phyloP scores from a whole-genome alignment of 768 basidiomycete species.

The Rhodotorula graminis region DNA sequence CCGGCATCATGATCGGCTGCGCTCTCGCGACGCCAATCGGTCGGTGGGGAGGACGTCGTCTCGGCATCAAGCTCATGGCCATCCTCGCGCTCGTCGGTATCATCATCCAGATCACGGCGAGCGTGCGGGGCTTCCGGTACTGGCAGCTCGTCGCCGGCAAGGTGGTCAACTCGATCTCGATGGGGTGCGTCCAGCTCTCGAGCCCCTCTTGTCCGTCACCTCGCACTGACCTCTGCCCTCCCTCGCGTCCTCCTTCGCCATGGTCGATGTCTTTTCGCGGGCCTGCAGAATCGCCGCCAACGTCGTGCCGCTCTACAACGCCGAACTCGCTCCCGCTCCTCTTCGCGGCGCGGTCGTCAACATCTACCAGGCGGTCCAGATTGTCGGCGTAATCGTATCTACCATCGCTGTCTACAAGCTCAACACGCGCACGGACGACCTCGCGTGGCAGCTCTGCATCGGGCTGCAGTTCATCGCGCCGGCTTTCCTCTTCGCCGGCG shows the following conservation, averaged over 20 bases:
- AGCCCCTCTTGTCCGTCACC: no score
- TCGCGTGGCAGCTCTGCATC: conserved; percentile 22
- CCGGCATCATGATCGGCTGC: conserved; percentile 21
- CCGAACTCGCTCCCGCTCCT: conserved; percentile 25
- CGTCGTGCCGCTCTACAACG: conserved; percentile 37
- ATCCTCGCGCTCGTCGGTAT: conserved; percentile 36
- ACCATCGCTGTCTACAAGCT: conserved; percentile 39
- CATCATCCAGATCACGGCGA: conserved; percentile 34
- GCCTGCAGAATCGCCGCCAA: conserved; percentile 28
- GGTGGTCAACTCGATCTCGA: conserved; percentile 1
- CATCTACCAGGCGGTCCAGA: conserved; percentile 39
- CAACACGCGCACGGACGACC: conserved; percentile 4
- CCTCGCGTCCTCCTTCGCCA: no score
- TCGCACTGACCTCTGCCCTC: no score
- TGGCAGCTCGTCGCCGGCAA: conserved; percentile 41
- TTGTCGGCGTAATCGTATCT: conserved; percentile 41
- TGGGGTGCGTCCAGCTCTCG: conserved; percentile 9
- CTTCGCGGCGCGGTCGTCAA: conserved; percentile 37
- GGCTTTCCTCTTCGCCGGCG: conserved; percentile 1
- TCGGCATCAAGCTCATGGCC: conserved; percentile 22
- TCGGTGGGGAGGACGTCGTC: conserved; percentile 24
- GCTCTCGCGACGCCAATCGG: conserved; percentile 34
- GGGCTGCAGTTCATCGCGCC: conserved; percentile 26
- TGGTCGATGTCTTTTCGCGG: no score
- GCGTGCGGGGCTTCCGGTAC: conserved; percentile 31